These are phyloP conservation scores for Cucumis melo DNA, from an alignment of 306 rosid genomes.

Conservation along the genomic window DNA sequence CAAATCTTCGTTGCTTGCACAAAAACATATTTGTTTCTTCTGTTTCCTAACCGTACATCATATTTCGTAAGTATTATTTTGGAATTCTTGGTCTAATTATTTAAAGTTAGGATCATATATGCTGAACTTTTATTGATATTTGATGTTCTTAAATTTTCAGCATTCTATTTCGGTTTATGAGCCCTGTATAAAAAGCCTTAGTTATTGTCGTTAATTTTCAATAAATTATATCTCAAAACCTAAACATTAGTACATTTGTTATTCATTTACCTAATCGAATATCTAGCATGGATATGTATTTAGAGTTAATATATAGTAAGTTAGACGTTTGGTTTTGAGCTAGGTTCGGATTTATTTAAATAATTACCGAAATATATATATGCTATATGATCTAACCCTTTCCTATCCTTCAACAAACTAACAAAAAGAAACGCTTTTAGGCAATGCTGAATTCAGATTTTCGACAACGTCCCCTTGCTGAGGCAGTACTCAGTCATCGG, in stretches of 20 bases:
- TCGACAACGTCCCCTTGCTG: conserved; percentile 61
- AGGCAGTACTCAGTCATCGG: conserved; percentile 61
- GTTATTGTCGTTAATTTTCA: not conserved
- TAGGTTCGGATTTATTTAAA: not conserved
- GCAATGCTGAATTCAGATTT: conserved; percentile 84
- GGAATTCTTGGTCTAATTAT: not conserved
- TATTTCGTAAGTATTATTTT: not conserved
- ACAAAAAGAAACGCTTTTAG: conserved; percentile 12
- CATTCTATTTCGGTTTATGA: not conserved
- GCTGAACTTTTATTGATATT: not conserved
- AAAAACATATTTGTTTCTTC: not conserved
- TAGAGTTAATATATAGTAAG: not conserved
- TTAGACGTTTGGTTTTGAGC: not conserved
- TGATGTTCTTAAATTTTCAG: not conserved
- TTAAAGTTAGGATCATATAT: not conserved
- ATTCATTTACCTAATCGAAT: not conserved
- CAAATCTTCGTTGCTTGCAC: not conserved
- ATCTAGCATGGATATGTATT: not conserved
- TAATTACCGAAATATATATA: not conserved
- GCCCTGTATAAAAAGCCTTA: not conserved
- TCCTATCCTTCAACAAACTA: not conserved
- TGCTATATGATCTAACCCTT: not conserved
- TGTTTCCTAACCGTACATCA: not conserved
- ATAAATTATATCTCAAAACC: not conserved
- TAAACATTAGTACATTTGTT: not conserved